These are phyloP conservation scores for Populus hybrid DNA, from an alignment of 441 rosid species.

Conservation along the genomic window DNA sequence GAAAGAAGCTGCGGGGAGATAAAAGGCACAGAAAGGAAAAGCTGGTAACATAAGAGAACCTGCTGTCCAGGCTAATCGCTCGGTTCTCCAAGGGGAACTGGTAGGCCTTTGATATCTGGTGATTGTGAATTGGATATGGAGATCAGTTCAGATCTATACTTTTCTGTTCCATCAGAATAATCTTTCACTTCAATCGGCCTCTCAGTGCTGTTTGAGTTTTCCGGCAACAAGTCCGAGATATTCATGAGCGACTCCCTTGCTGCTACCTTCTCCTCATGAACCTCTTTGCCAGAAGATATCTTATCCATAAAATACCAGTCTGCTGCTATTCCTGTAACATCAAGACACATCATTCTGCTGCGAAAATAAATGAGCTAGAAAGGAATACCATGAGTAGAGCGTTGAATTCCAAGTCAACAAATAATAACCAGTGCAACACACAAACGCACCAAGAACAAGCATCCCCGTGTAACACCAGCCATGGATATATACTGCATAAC, in stretches of 20 bases:
- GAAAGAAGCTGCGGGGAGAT: no score
- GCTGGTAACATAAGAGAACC: no score
- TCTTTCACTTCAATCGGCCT: neutral
- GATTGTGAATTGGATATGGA: slow-evolving; percentile 23
- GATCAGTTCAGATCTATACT: slow-evolving; percentile 26
- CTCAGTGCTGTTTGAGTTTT: slow-evolving; percentile 3
- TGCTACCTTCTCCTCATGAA: slow-evolving; percentile 18
- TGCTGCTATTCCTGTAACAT: slow-evolving; percentile 6
- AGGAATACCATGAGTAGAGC: no score
- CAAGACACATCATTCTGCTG: slow-evolving; percentile 5
- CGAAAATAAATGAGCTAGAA: neutral
- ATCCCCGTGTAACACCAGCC: no score
- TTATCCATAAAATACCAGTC: slow-evolving; percentile 28
- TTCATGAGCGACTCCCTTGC: slow-evolving; percentile 36
- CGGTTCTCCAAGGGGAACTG: slow-evolving; percentile 1
- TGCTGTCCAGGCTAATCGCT: neutral
- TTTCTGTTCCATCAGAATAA: slow-evolving; percentile 16
- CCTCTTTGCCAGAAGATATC: slow-evolving; percentile 17
- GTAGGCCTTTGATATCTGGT: neutral
- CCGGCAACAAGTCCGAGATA: slow-evolving; percentile 26
- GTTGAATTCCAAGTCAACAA: no score
- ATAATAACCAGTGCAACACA: no score
- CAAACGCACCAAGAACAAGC: no score
- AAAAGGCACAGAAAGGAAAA: no score
- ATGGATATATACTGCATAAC: no score